Evolutionary conservation across 2,329 filamentous ascomycete genomes (phyloP).

Genomic region (Nemania sp.): DNA sequence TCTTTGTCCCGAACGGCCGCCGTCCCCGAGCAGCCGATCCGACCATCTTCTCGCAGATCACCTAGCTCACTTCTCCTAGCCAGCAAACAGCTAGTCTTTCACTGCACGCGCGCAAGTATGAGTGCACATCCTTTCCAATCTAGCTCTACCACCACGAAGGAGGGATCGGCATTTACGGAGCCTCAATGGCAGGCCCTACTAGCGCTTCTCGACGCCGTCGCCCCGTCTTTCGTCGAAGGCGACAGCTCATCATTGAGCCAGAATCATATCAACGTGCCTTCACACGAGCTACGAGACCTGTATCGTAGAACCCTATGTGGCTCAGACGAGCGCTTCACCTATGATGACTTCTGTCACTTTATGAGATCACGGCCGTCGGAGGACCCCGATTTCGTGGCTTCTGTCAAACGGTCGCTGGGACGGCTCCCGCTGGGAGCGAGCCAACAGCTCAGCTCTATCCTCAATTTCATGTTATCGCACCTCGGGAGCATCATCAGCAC

Average conservation of each 20-base stretch:
- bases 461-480: constrained; percentile 22
- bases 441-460: constrained; percentile 9
- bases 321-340: not conserved
- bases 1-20: not conserved
- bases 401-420: constrained; percentile 10
- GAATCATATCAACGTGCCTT: constrained; percentile 3
- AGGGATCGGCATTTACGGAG: constrained; percentile 21
- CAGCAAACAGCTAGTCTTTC: not conserved
- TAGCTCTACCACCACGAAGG: not conserved
- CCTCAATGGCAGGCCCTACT: constrained; percentile 29
- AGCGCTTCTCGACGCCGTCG: constrained; percentile 35
- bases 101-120: not conserved
- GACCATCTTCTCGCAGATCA: not conserved
- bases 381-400: constrained; percentile 12
- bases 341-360: constrained; percentile 24
- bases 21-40: not conserved
- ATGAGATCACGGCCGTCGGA: constrained; percentile 21
- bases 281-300: constrained; percentile 8
- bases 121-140: not conserved
- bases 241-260: not conserved
- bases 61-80: not conserved
- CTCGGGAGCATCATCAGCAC: constrained; percentile 33
- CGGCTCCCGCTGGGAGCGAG: not conserved
- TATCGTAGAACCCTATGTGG: constrained; percentile 8
- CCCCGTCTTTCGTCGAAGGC: constrained; percentile 29